phyloP scores from a whole-genome alignment of 1,139 yeast genomes.

The Pichia sp. region DNA sequence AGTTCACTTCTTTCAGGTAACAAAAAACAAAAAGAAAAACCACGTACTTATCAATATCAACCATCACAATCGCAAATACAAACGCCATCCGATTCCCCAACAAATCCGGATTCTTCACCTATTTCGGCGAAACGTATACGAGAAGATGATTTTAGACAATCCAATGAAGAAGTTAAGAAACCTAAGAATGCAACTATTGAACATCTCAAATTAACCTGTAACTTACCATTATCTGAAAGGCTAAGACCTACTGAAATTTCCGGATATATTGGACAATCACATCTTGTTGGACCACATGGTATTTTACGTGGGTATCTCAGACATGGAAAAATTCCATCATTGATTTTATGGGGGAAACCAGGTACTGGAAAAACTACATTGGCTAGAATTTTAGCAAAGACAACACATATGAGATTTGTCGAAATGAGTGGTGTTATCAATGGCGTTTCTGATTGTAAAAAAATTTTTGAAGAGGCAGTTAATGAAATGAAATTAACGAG shows the following conservation, averaged over 20 bases:
- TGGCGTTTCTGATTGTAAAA: slow-evolving; percentile 63
- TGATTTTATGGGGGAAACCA: slow-evolving; percentile 93
- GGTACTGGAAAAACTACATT: slow-evolving; percentile 92
- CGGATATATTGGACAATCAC: slow-evolving; percentile 84
- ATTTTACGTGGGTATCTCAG: slow-evolving; percentile 62
- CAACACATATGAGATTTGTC: slow-evolving; percentile 55
- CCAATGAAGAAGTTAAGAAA: slow-evolving; percentile 7
- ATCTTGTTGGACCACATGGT: slow-evolving; percentile 70
- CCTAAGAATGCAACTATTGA: slow-evolving; percentile 12
- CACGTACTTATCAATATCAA: slow-evolving; percentile 22
- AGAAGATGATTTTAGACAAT: not conserved
- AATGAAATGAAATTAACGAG: slow-evolving; percentile 63
- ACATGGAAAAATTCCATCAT: slow-evolving; percentile 64
- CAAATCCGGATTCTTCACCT: not conserved
- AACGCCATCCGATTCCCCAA: not conserved
- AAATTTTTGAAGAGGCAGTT: slow-evolving; percentile 66
- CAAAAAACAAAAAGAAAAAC: slow-evolving; percentile 14
- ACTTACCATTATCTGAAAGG: slow-evolving; percentile 79
- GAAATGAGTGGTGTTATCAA: slow-evolving; percentile 86
- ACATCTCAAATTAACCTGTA: slow-evolving; percentile 36
- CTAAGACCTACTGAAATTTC: slow-evolving; percentile 68
- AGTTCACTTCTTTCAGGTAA: slow-evolving; percentile 21
- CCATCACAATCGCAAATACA: slow-evolving; percentile 1
- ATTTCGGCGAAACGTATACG: not conserved
- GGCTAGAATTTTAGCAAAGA: slow-evolving; percentile 52